Conservation (phyloP, 108 stramenopile genomes). For the Bacterosira constricta region DNA sequence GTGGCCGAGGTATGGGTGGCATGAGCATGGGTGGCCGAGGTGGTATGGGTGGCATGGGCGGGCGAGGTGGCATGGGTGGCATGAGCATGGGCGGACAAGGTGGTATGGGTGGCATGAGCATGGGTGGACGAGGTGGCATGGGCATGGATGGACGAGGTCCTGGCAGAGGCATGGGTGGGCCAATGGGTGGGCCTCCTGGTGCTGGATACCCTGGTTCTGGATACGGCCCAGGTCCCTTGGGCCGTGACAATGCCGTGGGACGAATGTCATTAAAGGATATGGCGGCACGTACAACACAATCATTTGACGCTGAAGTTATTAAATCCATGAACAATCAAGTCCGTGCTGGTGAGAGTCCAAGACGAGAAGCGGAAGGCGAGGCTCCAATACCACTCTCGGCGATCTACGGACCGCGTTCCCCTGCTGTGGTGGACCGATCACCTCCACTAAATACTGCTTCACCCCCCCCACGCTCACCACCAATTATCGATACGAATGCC, state of each 20-base stretch:
- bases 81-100: not conserved
- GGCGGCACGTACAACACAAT: conserved; percentile 27
- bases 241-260: conserved; percentile 27
- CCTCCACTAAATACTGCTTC: conserved; percentile 25
- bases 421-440: conserved; percentile 11
- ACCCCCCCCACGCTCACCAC: not conserved
- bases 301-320: conserved; percentile 35
- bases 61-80: not conserved
- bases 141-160: not conserved
- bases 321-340: conserved; percentile 35
- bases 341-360: not conserved
- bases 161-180: not conserved
- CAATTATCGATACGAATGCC: conserved; percentile 18
- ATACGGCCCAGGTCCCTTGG: conserved; percentile 18
- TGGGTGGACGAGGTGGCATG: not conserved
- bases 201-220: no score
- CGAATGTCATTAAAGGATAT: conserved; percentile 41
- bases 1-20: not conserved
- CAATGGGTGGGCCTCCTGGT: not conserved
- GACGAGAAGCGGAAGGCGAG: conserved; percentile 8
- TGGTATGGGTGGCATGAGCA: not conserved
- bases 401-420: conserved; percentile 10
- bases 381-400: conserved; percentile 31
- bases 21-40: not conserved
- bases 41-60: not conserved